Evolutionary conservation across 75 land plant species (phyloP).

Genomic region (Chamaecyparis obtusa): DNA sequence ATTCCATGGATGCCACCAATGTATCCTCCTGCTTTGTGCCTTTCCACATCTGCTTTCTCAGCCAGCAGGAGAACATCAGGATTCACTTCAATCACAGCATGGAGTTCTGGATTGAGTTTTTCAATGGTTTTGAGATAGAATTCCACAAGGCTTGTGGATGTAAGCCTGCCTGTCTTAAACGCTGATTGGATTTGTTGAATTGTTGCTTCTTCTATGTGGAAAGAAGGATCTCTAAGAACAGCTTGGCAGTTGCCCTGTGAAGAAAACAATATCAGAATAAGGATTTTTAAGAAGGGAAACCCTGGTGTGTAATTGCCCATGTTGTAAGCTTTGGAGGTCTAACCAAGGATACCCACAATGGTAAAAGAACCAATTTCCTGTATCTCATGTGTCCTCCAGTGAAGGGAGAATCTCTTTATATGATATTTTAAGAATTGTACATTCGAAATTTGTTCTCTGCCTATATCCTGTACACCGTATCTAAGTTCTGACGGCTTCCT

Average conservation of each 20-base stretch:
- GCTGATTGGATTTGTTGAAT: not conserved
- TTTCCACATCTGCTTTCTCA: constrained; percentile 42
- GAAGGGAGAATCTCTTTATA: no score
- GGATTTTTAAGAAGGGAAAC: not conserved
- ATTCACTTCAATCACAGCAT: constrained; percentile 59
- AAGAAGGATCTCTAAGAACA: not conserved
- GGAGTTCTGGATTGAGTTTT: constrained; percentile 42
- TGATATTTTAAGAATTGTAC: no score
- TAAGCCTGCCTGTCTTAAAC: constrained; percentile 4
- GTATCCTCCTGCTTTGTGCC: constrained; percentile 1
- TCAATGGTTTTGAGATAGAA: constrained; percentile 37
- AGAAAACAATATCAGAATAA: not conserved
- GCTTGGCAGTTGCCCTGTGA: not conserved
- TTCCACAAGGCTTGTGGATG: constrained; percentile 34
- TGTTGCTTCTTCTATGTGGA: constrained; percentile 9
- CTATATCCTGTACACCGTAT: no score
- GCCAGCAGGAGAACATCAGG: constrained; percentile 56
- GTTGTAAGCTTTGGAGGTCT: not conserved
- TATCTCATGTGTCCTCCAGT: not conserved
- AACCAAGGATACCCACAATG: not conserved
- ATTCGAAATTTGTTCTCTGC: no score
- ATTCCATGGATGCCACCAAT: constrained; percentile 40
- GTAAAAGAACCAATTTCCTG: not conserved
- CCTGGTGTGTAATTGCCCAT: not conserved
- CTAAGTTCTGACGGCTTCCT: no score